Conservation (phyloP, 2,329 filamentous ascomycete species). For the Curvularia lunata region DNA sequence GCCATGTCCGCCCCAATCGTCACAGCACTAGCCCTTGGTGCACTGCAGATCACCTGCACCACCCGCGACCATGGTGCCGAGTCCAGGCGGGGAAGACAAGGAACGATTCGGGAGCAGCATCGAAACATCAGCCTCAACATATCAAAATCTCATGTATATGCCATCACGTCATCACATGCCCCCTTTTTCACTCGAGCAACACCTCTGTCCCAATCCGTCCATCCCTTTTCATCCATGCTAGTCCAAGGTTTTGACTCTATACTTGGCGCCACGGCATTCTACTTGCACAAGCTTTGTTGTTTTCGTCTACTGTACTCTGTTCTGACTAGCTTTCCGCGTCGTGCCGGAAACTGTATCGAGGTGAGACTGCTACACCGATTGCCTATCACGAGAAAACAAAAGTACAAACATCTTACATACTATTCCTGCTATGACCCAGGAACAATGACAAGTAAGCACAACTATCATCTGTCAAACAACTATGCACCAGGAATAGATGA, state of each 20-base stretch:
- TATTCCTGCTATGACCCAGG: neutral
- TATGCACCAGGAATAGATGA: neutral
- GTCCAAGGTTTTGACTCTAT: neutral
- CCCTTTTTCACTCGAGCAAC: neutral
- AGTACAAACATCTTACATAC: neutral
- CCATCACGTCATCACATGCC: neutral
- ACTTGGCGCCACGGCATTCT: neutral
- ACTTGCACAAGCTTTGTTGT: neutral
- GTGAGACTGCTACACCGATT: neutral
- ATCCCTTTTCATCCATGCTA: neutral
- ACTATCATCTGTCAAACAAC: neutral
- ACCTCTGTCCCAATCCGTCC: neutral
- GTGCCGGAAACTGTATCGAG: neutral
- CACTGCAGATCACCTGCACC: constrained; percentile 14
- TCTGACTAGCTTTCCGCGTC: neutral
- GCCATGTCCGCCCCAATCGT: constrained; percentile 11
- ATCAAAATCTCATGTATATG: neutral
- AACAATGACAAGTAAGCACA: neutral
- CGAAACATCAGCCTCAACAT: neutral
- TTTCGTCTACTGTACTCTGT: neutral
- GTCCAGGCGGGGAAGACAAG: neutral
- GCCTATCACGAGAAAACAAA: neutral
- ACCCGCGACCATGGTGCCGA: constrained; percentile 3
- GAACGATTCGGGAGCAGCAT: neutral
- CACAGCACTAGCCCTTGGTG: neutral